Evolutionary conservation across 257 asterid species (phyloP).

Genomic region (Voacanga thouarsii): DNA sequence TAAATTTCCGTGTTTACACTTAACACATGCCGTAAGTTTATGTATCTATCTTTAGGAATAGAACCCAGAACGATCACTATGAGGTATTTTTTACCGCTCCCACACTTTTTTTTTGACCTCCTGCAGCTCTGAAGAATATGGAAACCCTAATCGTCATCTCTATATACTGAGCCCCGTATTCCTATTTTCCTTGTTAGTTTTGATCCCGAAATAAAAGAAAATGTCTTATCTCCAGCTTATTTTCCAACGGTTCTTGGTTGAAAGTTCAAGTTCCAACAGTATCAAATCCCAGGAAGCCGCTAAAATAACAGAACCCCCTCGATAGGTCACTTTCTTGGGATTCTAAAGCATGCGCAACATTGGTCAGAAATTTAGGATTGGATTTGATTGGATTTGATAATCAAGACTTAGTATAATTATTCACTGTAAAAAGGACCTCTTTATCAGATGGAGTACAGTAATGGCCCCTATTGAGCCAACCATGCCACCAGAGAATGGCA

Average conservation of each 20-base stretch:
- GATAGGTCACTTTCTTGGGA: conserved; percentile 53
- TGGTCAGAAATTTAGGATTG: conserved; percentile 14
- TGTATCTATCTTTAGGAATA: not conserved
- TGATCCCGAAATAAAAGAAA: not conserved
- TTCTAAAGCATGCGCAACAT: conserved; percentile 62
- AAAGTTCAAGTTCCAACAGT: conserved; percentile 28
- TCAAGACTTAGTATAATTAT: not conserved
- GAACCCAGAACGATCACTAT: not conserved
- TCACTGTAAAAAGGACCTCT: not conserved
- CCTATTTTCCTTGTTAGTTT: not conserved
- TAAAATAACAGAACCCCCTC: not conserved
- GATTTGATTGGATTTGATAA: not conserved
- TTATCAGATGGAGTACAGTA: conserved; percentile 1
- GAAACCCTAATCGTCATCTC: not conserved
- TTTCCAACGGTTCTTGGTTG: conserved; percentile 6
- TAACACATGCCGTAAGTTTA: not conserved
- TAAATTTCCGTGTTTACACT: not conserved
- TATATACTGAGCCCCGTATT: not conserved
- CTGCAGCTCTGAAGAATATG: not conserved
- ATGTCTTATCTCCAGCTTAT: not conserved
- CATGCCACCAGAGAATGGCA: not conserved
- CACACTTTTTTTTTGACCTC: not conserved
- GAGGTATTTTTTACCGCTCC: not conserved
- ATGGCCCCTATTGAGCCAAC: not conserved
- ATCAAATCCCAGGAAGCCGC: not conserved